A percentile compares a stretch with the other conserved stretches of the same genome.
Evolutionary conservation across 2,329 filamentous ascomycete species (phyloP).

Genomic region (Colletotrichum sp.): DNA sequence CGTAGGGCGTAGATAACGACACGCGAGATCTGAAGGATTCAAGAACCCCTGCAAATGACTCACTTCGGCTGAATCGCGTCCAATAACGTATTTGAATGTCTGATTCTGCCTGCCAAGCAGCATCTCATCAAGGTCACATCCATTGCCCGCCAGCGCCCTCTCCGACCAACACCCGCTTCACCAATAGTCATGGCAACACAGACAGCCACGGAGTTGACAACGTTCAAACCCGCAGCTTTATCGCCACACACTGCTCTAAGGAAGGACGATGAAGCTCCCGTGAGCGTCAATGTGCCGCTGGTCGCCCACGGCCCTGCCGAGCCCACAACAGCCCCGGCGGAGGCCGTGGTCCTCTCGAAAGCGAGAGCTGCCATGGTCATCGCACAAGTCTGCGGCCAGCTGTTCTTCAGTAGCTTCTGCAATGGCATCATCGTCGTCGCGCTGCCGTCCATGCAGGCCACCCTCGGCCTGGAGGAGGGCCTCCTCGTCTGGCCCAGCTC

Average conservation of each 20-base stretch:
- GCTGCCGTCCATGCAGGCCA: background rate
- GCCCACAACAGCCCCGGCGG: background rate
- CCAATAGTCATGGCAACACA: background rate
- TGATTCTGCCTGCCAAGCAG: background rate
- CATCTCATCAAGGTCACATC: background rate
- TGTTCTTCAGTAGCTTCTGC: background rate
- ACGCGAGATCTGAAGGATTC: background rate
- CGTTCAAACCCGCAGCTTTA: background rate
- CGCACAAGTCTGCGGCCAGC: background rate
- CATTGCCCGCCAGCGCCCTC: background rate
- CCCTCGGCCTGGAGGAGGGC: background rate
- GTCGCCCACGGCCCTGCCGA: background rate
- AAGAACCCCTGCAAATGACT: background rate
- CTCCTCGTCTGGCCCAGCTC: background rate
- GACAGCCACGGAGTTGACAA: background rate
- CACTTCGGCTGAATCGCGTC: background rate
- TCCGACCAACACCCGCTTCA: background rate
- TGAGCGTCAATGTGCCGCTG: background rate
- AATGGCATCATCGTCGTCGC: constrained; percentile 1
- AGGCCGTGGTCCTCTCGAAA: background rate
- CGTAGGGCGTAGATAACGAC: background rate
- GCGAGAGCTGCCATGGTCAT: background rate
- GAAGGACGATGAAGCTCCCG: background rate
- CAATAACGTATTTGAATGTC: background rate
- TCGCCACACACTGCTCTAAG: accelerated